A percentile compares a stretch with the other conserved stretches of the same genome.
Conservation (phyloP, 2,329 filamentous ascomycete species). For the Boeremia lycopersici region DNA sequence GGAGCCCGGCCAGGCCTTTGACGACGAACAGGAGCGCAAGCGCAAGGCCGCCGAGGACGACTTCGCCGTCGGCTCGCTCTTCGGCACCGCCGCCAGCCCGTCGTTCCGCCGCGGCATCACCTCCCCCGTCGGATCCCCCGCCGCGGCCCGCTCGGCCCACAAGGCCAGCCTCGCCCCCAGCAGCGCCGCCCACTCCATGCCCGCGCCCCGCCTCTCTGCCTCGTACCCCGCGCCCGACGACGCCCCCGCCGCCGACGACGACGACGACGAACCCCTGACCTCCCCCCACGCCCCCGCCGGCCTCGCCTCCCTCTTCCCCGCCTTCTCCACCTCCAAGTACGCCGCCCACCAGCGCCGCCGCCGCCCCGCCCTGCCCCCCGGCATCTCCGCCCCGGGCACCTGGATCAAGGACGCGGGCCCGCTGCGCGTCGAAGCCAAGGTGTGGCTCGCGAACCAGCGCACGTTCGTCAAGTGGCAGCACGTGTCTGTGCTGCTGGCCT, state of each 20-base stretch:
- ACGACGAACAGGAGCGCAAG: conserved; percentile 85
- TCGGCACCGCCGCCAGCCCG: conserved; percentile 59
- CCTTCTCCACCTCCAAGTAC: conserved; percentile 76
- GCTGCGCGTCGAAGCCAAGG: conserved; percentile 93
- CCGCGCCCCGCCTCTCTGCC: conserved; percentile 23
- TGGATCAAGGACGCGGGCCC: conserved; percentile 97
- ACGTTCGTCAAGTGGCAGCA: conserved; percentile 99
- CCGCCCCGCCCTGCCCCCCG: conserved; percentile 70
- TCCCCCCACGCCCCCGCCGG: conserved; percentile 48
- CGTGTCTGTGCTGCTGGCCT: conserved; percentile 84
- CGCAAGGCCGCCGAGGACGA: conserved; percentile 85
- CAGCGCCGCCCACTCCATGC: conserved; percentile 29
- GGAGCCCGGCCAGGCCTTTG: conserved; percentile 87
- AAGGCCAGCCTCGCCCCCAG: conserved; percentile 21
- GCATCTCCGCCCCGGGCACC: conserved; percentile 80
- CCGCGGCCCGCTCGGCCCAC: conserved; percentile 30
- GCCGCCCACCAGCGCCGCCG: conserved; percentile 58
- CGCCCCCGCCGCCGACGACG: conserved; percentile 52
- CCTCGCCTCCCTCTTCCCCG: conserved; percentile 76
- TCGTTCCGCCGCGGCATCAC: conserved; percentile 61
- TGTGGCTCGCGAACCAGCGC: conserved; percentile 97
- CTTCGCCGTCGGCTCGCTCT: conserved; percentile 84
- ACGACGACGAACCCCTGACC: conserved; percentile 50
- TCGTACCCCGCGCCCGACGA: conserved; percentile 33
- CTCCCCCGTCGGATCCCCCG: conserved; percentile 71